phyloP scores from a whole-genome alignment of 2,329 filamentous ascomycete species.

The Alternaria rosae region DNA sequence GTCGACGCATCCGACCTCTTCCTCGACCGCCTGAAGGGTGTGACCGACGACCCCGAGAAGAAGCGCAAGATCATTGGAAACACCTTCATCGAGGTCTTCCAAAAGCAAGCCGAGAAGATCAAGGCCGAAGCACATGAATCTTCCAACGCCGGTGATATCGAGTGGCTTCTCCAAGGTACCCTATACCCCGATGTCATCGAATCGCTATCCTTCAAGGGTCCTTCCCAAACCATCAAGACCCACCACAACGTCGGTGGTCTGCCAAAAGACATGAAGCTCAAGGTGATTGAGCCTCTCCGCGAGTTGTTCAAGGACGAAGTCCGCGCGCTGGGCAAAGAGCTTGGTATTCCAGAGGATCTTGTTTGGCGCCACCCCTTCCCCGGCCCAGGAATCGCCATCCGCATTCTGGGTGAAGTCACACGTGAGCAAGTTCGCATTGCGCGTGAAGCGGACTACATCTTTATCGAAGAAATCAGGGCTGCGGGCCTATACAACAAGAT shows the following conservation, averaged over 20 bases:
- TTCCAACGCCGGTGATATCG: conserved; percentile 73
- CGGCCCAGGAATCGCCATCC: conserved; percentile 76
- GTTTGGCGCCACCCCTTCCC: conserved; percentile 82
- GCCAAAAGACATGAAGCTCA: conserved; percentile 67
- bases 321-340: conserved; percentile 70
- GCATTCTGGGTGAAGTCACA: conserved; percentile 85
- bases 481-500: conserved; percentile 78
- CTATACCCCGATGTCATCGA: conserved; percentile 79
- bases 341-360: conserved; percentile 76
- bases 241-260: conserved; percentile 78
- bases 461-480: conserved; percentile 76
- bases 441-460: conserved; percentile 78
- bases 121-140: conserved; percentile 74
- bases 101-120: conserved; percentile 77
- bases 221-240: conserved; percentile 75
- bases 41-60: conserved; percentile 77
- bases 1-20: conserved; percentile 82
- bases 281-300: conserved; percentile 79
- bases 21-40: conserved; percentile 76
- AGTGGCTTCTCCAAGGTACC: conserved; percentile 88
- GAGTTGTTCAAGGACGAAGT: conserved; percentile 89
- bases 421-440: conserved; percentile 79
- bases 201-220: conserved; percentile 75
- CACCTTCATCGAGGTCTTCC: conserved; percentile 83
- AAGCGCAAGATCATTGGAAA: conserved; percentile 92